These are phyloP conservation scores for Stylosanthes scabra DNA, from an alignment of 331 rosid genomes.

Conservation along the genomic window DNA sequence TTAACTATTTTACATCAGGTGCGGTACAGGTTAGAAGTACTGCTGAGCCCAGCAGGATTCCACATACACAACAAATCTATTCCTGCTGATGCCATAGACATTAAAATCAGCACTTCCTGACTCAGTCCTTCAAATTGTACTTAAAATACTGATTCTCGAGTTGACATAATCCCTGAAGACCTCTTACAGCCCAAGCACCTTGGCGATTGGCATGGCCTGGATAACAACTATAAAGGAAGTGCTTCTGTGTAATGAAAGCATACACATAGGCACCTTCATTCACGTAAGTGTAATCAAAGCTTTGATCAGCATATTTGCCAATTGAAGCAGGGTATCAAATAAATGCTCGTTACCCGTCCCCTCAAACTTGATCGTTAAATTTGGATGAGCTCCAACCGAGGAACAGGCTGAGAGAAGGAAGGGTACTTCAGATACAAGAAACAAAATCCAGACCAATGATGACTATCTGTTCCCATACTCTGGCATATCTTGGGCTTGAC, in stretches of 20 bases:
- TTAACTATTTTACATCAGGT: slow-evolving; percentile 3
- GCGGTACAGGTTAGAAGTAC: slow-evolving; percentile 11
- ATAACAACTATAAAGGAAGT: slow-evolving; percentile 12
- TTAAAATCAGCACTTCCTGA: slow-evolving; percentile 12
- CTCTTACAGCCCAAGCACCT: slow-evolving; percentile 7
- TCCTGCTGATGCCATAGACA: slow-evolving; percentile 9
- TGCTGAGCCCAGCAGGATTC: slow-evolving; percentile 1
- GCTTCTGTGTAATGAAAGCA: slow-evolving; percentile 13
- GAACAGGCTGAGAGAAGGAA: slow-evolving; percentile 26
- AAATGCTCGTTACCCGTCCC: not conserved
- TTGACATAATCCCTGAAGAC: slow-evolving; percentile 15
- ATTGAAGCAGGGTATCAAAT: slow-evolving; percentile 30
- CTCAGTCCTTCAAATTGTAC: not conserved
- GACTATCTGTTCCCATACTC: slow-evolving; percentile 51
- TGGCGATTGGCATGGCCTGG: slow-evolving; percentile 29
- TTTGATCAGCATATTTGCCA: slow-evolving; percentile 23
- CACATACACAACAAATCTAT: not conserved
- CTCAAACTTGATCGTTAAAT: slow-evolving; percentile 20
- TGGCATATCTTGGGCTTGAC: slow-evolving; percentile 51
- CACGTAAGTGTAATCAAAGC: slow-evolving; percentile 19
- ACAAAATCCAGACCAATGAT: slow-evolving; percentile 41
- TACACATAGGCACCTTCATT: slow-evolving; percentile 27
- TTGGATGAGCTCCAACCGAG: slow-evolving; percentile 40
- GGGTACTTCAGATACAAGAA: slow-evolving; percentile 30
- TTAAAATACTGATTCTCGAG: not conserved